Evolutionary conservation across 345 rosid species (phyloP).

Genomic region (Erodium maritimum): DNA sequence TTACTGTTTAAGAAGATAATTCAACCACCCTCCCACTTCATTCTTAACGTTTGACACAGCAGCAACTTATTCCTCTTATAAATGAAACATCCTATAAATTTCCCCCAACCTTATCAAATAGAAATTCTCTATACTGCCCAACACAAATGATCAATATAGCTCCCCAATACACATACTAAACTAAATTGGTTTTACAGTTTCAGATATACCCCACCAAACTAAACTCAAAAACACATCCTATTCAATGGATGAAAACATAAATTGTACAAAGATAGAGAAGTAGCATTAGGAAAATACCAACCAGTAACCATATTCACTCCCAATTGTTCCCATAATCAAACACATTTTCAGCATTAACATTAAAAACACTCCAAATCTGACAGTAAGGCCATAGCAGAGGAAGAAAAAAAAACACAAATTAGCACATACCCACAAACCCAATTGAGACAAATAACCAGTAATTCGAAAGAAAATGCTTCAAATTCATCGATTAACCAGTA

Average conservation of each 20-base stretch:
- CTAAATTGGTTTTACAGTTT: not conserved
- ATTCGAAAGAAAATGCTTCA: not conserved
- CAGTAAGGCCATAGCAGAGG: too few species aligned
- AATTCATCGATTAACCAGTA: not conserved
- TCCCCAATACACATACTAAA: not conserved
- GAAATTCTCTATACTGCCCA: not conserved
- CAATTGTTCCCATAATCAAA: not conserved
- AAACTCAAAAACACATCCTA: not conserved
- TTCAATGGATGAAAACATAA: not conserved
- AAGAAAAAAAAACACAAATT: too few species aligned
- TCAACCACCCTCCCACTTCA: not conserved
- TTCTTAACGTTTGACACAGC: not conserved
- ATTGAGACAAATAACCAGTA: not conserved
- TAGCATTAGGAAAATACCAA: too few species aligned
- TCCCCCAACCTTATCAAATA: not conserved
- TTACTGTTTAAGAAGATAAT: too few species aligned
- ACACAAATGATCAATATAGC: not conserved
- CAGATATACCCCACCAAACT: too few species aligned
- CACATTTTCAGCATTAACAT: not conserved
- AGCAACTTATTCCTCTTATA: not conserved
- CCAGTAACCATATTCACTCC: not conserved
- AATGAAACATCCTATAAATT: not conserved
- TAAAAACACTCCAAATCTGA: too few species aligned
- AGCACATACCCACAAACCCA: too few species aligned
- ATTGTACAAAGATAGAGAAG: not conserved